Base-by-base conservation (phyloP, 139 green algal genomes). In the Volvox africanus region DNA sequence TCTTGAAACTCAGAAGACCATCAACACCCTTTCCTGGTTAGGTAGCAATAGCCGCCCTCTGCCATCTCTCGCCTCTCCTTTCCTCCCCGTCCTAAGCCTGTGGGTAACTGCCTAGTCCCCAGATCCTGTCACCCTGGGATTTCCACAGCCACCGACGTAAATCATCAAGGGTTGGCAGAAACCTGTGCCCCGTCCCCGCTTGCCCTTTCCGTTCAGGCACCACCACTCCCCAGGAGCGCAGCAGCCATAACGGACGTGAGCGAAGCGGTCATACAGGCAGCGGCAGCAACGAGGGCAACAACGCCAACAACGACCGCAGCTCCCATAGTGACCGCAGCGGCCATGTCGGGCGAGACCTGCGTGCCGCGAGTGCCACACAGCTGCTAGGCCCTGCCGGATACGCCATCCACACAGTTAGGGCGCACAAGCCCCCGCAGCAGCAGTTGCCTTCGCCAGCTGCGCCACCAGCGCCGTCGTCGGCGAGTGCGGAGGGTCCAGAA, bases 351-450 rank as follows among this genome's bases (percentile, higher is more conserved):
- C 36, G 22, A 20, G 78, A 65, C 16, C 13, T 24, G 21, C 78
- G 14, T 24, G 17, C 22, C 11, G 78, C 36, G 37, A 61, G 82
- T 71, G 32, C 87, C 61, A 80, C 44, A 11, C 55, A 65, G 24
- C 32, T 37, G 62, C 80, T 62, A 6, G 67, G 67, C 1, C 83
- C 83, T 18, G 67, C 83, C 0, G 83, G 83, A 17, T 80, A 69
- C 67, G 50, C 80, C 28, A 89, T 86, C 20, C 89, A 87, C 80
- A 89, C 89, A 14, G 80, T 89, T 21, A 82, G 77, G 69, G 80
- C 73, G 2, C 89, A 86, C 55, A 78, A 86, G 50, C 19, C 86
- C 30, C 88, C 18, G 37, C 17, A 33, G 50, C 33, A 82, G 65
- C 16, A 62, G 32, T 33, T 17, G 32, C 62, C 9, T 55, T 13